Evolutionary conservation across 1,139 yeast species (phyloP), one percentile per base, ranked within the genome.

Genomic region (Yamadazyma spencermartinsiae): DNA sequence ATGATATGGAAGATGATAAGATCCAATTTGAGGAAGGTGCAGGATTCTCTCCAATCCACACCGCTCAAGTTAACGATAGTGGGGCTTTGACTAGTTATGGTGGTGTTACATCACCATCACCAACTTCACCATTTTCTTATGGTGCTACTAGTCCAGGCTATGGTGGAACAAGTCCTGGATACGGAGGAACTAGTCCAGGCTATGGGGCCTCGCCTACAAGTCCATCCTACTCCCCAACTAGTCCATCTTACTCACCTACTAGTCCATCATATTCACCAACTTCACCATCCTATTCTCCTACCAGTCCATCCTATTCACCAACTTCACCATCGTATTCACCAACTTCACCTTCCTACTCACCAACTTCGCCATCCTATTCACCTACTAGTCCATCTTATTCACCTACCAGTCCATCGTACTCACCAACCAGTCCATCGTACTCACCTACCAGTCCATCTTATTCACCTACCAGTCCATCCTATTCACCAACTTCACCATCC

Each of bases 31-130:
- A 84, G 56, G 89, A 83, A 51, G 89, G 86, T 49, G 87, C 88
- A 39, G 89, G 89, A 49, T 94, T 94, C 73, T 92, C 98, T 34
- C 98, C 98, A 40, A 74, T 90, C 58, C 95, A 85, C 42, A 88
- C 90, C 39, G 85, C 96, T 15, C 94, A 95, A 50, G 78, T 81
- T 40, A 74, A 81, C 25, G 95, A 86, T 36, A 70, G 81, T 36
- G 98, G 98, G 48, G 96, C 97, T 3, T 85, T 90, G 55, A 88
- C 98, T 6, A 95, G 90, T 45, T 92, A 92, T 58, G 77, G 76
- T 44, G 95, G 95, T 43, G 83, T 85, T 28, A 68, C 79, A 1
- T 63, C 74, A 31, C 63, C 74, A 45, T 70, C 77, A 46, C 66
- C 73, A 0, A 71, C 82, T 4, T 80, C 87, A 3, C 82, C 82